phyloP scores from a whole-genome alignment of 306 rosid species.

The Lathyrus oleraceus region DNA sequence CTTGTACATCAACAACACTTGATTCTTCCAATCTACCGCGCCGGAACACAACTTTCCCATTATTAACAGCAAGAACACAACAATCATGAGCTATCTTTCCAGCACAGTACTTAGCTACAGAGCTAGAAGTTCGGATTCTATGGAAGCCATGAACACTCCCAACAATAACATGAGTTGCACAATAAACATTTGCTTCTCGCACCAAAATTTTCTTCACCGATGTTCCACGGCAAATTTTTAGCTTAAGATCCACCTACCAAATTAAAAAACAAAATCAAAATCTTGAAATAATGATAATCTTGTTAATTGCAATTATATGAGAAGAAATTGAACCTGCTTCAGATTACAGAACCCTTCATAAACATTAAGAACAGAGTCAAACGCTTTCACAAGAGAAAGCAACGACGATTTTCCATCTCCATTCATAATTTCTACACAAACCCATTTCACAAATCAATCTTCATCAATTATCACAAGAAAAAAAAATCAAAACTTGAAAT shows the following conservation, averaged over 20 bases:
- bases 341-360: constrained; percentile 97
- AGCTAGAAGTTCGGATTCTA: constrained; percentile 66
- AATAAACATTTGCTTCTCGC: constrained; percentile 71
- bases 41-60: constrained; percentile 77
- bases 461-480: constrained; percentile 1
- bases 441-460: constrained; percentile 37
- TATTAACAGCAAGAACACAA: constrained; percentile 73
- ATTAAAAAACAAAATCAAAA: background rate
- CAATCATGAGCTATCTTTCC: constrained; percentile 63
- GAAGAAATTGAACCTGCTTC: constrained; percentile 69
- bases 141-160: constrained; percentile 67
- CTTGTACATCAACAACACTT: constrained; percentile 42
- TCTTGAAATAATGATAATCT: background rate
- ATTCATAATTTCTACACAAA: constrained; percentile 64
- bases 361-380: constrained; percentile 90
- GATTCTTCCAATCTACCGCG: constrained; percentile 50
- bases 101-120: constrained; percentile 91
- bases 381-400: constrained; percentile 85
- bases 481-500: constrained; percentile 8
- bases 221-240: constrained; percentile 83
- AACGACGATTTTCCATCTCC: constrained; percentile 79
- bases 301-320: too few species aligned
- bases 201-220: constrained; percentile 70
- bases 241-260: constrained; percentile 90
- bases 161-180: constrained; percentile 69